Conservation (phyloP, 441 rosid species). For the Brassica balearica region DNA sequence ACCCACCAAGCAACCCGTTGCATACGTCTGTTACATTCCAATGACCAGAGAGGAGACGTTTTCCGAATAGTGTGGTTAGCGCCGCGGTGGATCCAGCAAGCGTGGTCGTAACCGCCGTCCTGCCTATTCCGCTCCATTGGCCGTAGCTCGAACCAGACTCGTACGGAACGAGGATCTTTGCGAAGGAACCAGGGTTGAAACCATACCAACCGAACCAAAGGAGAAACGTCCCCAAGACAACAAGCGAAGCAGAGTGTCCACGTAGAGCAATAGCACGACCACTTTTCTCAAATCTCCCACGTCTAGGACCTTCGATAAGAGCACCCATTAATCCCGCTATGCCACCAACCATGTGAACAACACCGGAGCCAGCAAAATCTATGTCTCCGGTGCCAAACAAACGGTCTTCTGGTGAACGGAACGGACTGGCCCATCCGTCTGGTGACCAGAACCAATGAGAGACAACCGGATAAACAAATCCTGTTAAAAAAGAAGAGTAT, state of each 20-base stretch:
- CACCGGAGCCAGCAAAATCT: constrained; percentile 63
- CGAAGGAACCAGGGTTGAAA: constrained; percentile 82
- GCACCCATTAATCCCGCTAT: constrained; percentile 69
- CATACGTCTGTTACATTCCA: constrained; percentile 93
- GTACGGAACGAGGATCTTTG: constrained; percentile 57
- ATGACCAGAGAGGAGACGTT: constrained; percentile 72
- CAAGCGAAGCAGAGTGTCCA: constrained; percentile 85
- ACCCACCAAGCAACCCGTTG: constrained; percentile 85
- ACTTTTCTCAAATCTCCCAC: constrained; percentile 65
- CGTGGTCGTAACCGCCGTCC: constrained; percentile 90
- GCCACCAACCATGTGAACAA: constrained; percentile 67
- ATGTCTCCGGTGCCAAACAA: constrained; percentile 53
- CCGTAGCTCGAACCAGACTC: constrained; percentile 56
- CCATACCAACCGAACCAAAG: constrained; percentile 97
- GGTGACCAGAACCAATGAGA: constrained; percentile 61
- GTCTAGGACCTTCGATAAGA: constrained; percentile 84
- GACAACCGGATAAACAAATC: constrained; percentile 58
- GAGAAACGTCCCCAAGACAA: constrained; percentile 84
- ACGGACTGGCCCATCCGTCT: constrained; percentile 63
- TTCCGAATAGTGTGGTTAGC: constrained; percentile 75
- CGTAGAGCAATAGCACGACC: constrained; percentile 63
- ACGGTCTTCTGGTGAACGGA: constrained; percentile 32
- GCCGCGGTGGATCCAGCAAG: constrained; percentile 85
- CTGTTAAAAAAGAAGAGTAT: constrained; percentile 58
- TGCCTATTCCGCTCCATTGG: constrained; percentile 82